Conservation (phyloP, 805 yeast genomes). For the Monosporozyma servazzii region DNA sequence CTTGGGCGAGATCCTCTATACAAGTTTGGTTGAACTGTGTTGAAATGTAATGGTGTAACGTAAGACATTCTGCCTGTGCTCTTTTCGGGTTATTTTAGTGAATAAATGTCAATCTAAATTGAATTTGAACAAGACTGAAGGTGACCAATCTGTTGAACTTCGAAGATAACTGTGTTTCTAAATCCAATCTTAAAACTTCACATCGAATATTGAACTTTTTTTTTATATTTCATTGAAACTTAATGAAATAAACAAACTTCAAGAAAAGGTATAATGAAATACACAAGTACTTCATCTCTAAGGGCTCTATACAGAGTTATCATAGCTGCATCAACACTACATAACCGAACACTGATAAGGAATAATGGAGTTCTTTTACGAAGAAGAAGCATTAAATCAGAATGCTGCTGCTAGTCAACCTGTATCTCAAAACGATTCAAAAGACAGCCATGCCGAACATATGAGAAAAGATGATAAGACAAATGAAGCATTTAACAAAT, state of each 20-base stretch:
- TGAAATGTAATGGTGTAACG: constrained; percentile 75
- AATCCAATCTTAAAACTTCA: neutral
- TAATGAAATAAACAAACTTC: neutral
- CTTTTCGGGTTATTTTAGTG: neutral
- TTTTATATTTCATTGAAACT: neutral
- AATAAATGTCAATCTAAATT: no score
- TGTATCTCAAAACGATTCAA: neutral
- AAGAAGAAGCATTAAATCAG: constrained; percentile 18
- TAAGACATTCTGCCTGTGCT: constrained; percentile 11
- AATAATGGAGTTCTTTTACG: constrained; percentile 25
- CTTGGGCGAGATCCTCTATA: constrained; percentile 87
- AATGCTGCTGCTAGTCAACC: neutral
- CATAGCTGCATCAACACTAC: neutral
- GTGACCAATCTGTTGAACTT: neutral
- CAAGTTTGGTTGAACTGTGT: constrained; percentile 56
- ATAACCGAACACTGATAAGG: neutral
- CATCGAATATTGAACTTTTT: neutral
- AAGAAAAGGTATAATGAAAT: neutral
- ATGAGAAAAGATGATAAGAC: constrained; percentile 36
- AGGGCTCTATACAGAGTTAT: neutral
- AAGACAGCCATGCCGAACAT: neutral
- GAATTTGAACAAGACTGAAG: neutral
- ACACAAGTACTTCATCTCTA: neutral
- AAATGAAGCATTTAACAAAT: constrained; percentile 41
- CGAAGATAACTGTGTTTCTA: no score